Evolutionary conservation across 2,329 filamentous ascomycete species (phyloP).

Genomic region (Cercospora sesami): DNA sequence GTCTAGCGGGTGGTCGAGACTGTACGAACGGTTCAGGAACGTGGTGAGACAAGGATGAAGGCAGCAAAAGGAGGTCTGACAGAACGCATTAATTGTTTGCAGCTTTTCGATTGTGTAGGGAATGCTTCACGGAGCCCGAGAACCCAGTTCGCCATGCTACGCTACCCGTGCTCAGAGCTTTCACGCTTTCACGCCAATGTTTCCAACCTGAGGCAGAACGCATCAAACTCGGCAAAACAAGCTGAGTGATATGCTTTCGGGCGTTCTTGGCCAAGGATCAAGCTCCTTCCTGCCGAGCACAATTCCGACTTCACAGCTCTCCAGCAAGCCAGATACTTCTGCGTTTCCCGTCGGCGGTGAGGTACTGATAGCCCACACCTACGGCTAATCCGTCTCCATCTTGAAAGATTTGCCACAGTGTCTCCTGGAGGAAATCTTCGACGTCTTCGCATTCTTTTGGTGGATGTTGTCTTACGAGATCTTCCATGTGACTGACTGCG

Average conservation of each 20-base stretch:
- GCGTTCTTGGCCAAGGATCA: background rate
- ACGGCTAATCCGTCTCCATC: background rate
- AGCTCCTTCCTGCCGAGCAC: background rate
- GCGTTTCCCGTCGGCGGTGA: background rate
- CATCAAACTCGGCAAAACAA: background rate
- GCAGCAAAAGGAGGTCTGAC: background rate
- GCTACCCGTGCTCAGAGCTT: background rate
- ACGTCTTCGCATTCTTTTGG: background rate
- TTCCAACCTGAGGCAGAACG: background rate
- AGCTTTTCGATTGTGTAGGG: background rate
- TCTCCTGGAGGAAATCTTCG: background rate
- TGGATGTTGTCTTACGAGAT: background rate
- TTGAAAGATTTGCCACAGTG: background rate
- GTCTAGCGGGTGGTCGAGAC: background rate
- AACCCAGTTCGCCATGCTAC: background rate
- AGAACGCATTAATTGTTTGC: background rate
- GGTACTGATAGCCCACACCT: constrained; percentile 1
- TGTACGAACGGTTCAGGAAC: background rate
- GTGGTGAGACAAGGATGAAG: background rate
- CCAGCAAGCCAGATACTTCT: background rate
- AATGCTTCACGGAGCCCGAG: background rate
- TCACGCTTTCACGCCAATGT: background rate
- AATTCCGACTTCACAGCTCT: background rate
- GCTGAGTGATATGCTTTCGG: background rate
- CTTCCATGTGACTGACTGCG: background rate